Base-by-base conservation (phyloP, 2,329 filamentous ascomycete genomes). In the Domatiomyces catenatus region DNA sequence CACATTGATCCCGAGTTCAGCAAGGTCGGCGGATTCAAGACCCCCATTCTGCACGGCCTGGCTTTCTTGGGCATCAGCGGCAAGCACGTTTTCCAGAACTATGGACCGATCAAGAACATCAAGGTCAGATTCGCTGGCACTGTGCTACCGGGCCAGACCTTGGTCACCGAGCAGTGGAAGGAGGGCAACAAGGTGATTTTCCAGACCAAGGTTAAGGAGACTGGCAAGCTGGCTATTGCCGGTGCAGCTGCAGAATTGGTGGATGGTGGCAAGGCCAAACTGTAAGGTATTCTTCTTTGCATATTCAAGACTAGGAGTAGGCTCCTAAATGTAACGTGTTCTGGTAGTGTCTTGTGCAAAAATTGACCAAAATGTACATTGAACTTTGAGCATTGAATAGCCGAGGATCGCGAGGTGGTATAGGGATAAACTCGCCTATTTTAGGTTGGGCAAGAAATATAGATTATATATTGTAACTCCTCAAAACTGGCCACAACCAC, bases 1-100 rank as follows among this genome's bases (percentile, higher is more conserved):
- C 92, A 98, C 72, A 84, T 98, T 55, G 92, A 98, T 67, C 92
- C 92, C 1, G 77, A 80, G 47, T 96, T 98, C 69, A 86, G 86
- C 71, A 92, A 92, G 73, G 82, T 94, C 60, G 92, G 90, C 53
- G 92, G 92, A 53, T 98, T 98, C 80, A 84, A 92, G 71, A 79
- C 74, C 24, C 92, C 92, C 10, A 98, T 98, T 65, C 75, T 98
- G 49, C 92, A 98, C 72, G 92, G 92, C n/a, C 79, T 98, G 39
- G 94, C 88, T 77, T 92, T 82, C 65, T 90, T 98, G 62, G 92
- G 92, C 59, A 80, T 96, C 58, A 83, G 86, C 15, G 86, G 83
- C 57, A 95, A 94, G 76, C 88, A 90, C 53, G 80, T 98, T 42
- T 84, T 89, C 66, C 78, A 87, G 69, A 83, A 75, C 56, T 96